phyloP scores from a whole-genome alignment of 1,284 basidiomycete species.

The Cutaneotrichosporon sp. region DNA sequence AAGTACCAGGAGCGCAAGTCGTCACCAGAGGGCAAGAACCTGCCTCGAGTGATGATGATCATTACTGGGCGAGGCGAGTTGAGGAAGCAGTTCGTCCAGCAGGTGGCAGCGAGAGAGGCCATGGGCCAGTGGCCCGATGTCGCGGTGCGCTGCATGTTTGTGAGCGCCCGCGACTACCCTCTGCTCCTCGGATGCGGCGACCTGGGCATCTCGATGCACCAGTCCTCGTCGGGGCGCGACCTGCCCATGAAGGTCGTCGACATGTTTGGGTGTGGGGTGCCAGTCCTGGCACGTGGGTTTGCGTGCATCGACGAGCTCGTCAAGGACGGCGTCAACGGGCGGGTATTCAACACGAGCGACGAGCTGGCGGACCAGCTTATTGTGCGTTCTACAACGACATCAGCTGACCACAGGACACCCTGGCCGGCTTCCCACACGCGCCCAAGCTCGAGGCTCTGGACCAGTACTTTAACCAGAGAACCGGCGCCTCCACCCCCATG shows the following conservation, averaged over 20 bases:
- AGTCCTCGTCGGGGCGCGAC: slow-evolving; percentile 85
- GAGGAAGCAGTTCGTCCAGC: slow-evolving; percentile 69
- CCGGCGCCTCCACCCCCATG: slow-evolving; percentile 8
- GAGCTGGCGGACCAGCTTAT: slow-evolving; percentile 73
- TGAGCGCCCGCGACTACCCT: slow-evolving; percentile 86
- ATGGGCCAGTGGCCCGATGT: slow-evolving; percentile 72
- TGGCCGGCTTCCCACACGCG: slow-evolving; percentile 65
- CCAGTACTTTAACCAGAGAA: slow-evolving; percentile 25
- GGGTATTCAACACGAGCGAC: slow-evolving; percentile 69
- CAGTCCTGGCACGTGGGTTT: slow-evolving; percentile 89
- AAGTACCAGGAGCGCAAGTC: slow-evolving; percentile 33
- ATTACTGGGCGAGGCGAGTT: slow-evolving; percentile 93
- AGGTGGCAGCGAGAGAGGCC: slow-evolving; percentile 62
- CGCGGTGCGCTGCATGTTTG: slow-evolving; percentile 80
- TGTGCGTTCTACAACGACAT: slow-evolving; percentile 55
- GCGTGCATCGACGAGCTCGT: slow-evolving; percentile 86
- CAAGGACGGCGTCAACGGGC: slow-evolving; percentile 77
- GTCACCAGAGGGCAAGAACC: slow-evolving; percentile 24
- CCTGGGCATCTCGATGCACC: slow-evolving; percentile 87
- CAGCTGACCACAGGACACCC: slow-evolving; percentile 57
- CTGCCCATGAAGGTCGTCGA: slow-evolving; percentile 99
- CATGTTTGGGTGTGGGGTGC: slow-evolving; percentile 96
- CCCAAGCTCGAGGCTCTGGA: slow-evolving; percentile 59
- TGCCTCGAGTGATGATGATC: slow-evolving; percentile 78
- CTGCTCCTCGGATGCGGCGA: slow-evolving; percentile 84